These are phyloP conservation scores for Cantharellus cinnabarinus DNA, from an alignment of 768 basidiomycete species.

Conservation along the genomic window DNA sequence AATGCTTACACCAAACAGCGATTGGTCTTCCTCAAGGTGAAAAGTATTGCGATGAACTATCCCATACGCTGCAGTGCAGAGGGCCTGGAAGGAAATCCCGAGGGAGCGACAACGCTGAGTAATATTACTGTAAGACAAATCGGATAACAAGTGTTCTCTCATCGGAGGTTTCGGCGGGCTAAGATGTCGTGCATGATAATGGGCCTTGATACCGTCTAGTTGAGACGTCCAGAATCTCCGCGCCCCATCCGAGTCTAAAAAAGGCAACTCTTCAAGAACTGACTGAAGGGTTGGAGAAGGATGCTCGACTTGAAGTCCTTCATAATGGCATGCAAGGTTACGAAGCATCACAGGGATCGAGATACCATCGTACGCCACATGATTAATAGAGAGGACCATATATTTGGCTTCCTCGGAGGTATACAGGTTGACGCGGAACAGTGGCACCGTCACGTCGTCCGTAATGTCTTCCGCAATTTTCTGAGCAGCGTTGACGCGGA, in stretches of 20 bases:
- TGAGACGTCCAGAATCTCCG: not conserved
- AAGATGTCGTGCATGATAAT: not conserved
- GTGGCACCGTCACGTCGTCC: not conserved
- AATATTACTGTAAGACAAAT: constrained; percentile 7
- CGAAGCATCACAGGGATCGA: not conserved
- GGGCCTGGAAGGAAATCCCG: constrained; percentile 18
- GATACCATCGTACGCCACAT: not conserved
- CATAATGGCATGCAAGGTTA: not conserved
- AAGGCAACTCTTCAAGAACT: not conserved
- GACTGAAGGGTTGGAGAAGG: not conserved
- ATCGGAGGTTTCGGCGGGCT: not conserved
- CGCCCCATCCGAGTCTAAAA: not conserved
- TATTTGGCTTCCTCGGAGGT: not conserved
- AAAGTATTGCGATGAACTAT: constrained; percentile 13
- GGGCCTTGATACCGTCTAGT: not conserved
- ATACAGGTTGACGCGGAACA: not conserved
- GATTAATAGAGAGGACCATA: not conserved
- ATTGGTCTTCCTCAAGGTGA: not conserved
- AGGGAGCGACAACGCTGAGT: constrained; percentile 3
- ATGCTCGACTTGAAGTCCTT: not conserved
- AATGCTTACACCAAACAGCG: not conserved
- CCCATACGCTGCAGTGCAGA: constrained; percentile 15
- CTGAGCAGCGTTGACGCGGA: not conserved
- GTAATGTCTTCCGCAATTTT: not conserved
- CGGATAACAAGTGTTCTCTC: constrained; percentile 8